Conservation (phyloP, 345 rosid genomes). For the Camelina laxa region DNA sequence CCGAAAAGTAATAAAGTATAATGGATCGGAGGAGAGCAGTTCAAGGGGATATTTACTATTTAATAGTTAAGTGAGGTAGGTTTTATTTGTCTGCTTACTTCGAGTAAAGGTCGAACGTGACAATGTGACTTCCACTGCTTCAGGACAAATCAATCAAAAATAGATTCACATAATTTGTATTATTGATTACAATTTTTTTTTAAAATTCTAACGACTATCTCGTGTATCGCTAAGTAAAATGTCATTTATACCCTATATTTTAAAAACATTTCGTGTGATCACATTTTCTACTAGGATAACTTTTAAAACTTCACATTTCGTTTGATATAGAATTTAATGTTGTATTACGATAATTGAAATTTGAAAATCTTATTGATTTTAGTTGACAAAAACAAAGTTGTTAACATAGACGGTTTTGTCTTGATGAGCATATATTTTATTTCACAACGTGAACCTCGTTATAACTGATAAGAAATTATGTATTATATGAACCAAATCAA, state of each 20-base stretch:
- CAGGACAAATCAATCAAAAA: slow-evolving; percentile 4
- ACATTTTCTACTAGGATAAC: background rate
- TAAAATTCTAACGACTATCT: background rate
- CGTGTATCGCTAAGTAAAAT: background rate
- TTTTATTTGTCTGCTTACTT: slow-evolving; percentile 39
- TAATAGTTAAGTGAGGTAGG: slow-evolving; percentile 5
- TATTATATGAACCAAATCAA: background rate
- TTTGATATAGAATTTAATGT: background rate
- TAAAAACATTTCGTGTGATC: background rate
- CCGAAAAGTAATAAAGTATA: background rate
- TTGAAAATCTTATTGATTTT: background rate
- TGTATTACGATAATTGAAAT: background rate
- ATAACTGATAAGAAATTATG: background rate
- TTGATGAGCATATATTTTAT: background rate
- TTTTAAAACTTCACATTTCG: background rate
- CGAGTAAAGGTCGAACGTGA: slow-evolving; percentile 34
- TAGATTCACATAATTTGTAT: background rate
- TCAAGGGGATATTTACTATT: slow-evolving; percentile 5
- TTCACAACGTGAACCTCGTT: background rate
- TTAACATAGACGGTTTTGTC: background rate
- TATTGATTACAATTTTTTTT: too few relatives aligned
- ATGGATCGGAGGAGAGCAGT: background rate
- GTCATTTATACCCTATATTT: background rate
- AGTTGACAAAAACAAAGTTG: background rate
- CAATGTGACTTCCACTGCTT: slow-evolving; percentile 45